A percentile compares a stretch with the other conserved stretches of the same genome.
These are phyloP conservation scores for Periconia sp. DNA, from an alignment of 2,329 filamentous ascomycete genomes.

Conservation along the genomic window DNA sequence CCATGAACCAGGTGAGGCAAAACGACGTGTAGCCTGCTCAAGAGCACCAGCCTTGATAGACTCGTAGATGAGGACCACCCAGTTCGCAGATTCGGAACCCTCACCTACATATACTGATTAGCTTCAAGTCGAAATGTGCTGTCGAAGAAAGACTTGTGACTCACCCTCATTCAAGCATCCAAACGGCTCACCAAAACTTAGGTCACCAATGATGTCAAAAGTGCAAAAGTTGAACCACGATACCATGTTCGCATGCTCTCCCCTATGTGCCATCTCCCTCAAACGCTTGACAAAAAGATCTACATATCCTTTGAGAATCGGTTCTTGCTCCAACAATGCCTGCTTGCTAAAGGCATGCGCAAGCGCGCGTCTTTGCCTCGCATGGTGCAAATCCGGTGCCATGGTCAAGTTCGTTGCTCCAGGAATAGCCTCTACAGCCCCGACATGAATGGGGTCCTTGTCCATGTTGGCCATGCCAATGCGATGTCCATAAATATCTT, in stretches of 20 bases:
- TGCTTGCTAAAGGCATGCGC: slow-evolving; percentile 50
- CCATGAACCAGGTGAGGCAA: slow-evolving; percentile 29
- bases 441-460: slow-evolving; percentile 43
- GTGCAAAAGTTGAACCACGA: slow-evolving; percentile 42
- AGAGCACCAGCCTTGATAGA: slow-evolving; percentile 41
- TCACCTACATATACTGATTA: slow-evolving; percentile 26
- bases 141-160: not conserved
- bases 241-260: slow-evolving; percentile 39
- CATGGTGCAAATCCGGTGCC: slow-evolving; percentile 48
- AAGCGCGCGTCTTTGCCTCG: slow-evolving; percentile 46
- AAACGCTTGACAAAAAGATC: slow-evolving; percentile 49
- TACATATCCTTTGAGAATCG: slow-evolving; percentile 48
- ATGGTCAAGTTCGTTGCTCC: slow-evolving; percentile 45
- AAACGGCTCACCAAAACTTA: slow-evolving; percentile 40
- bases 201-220: slow-evolving; percentile 42
- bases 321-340: slow-evolving; percentile 48
- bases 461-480: slow-evolving; percentile 40
- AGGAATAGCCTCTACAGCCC: slow-evolving; percentile 42
- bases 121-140: not conserved
- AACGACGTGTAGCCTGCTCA: slow-evolving; percentile 38
- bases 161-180: slow-evolving; percentile 38
- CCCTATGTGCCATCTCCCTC: slow-evolving; percentile 37
- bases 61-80: slow-evolving; percentile 42
- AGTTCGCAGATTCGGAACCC: slow-evolving; percentile 38
- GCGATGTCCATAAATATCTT: slow-evolving; percentile 42